These are phyloP conservation scores for Apiospora rasikravindrae DNA, from an alignment of 2,329 filamentous ascomycete species.

Conservation along the genomic window DNA sequence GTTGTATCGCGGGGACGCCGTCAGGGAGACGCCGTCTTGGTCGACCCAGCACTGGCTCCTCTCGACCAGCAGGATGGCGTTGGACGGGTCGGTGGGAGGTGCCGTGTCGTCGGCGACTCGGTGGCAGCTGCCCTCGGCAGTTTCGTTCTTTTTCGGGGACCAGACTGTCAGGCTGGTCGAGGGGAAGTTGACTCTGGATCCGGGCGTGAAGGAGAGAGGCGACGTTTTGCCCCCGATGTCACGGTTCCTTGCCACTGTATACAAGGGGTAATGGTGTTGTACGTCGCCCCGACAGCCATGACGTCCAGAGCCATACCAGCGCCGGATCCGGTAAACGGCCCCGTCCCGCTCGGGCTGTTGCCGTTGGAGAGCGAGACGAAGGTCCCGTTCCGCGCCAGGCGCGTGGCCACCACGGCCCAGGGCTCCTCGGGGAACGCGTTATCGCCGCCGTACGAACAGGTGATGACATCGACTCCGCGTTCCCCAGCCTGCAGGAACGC, in stretches of 20 bases:
- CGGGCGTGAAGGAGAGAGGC: background rate
- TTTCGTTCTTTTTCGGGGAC: slow-evolving; percentile 3
- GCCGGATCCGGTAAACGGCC: background rate
- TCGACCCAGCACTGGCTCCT: background rate
- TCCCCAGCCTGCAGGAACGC: background rate
- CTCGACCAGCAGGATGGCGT: background rate
- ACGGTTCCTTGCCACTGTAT: background rate
- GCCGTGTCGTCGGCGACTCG: background rate
- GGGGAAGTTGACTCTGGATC: background rate
- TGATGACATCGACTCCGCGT: slow-evolving; percentile 2
- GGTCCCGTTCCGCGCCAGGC: background rate
- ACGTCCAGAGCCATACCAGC: background rate
- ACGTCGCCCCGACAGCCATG: background rate
- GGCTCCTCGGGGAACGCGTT: slow-evolving; percentile 11
- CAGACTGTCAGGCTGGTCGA: background rate
- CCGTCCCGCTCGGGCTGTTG: slow-evolving; percentile 7
- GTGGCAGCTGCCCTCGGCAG: background rate
- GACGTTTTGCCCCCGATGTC: background rate
- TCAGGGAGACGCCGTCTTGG: background rate
- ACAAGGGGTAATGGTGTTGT: background rate
- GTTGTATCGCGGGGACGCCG: background rate
- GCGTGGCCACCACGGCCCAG: slow-evolving; percentile 2
- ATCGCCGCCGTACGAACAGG: slow-evolving; percentile 3
- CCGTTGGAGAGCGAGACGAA: background rate
- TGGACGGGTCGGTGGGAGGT: slow-evolving; percentile 2